Percentiles rank a stretch among this genome's conserved stretches.
phyloP scores from a whole-genome alignment of 2,329 filamentous ascomycete species.

The Ceratocystis albifundus region DNA sequence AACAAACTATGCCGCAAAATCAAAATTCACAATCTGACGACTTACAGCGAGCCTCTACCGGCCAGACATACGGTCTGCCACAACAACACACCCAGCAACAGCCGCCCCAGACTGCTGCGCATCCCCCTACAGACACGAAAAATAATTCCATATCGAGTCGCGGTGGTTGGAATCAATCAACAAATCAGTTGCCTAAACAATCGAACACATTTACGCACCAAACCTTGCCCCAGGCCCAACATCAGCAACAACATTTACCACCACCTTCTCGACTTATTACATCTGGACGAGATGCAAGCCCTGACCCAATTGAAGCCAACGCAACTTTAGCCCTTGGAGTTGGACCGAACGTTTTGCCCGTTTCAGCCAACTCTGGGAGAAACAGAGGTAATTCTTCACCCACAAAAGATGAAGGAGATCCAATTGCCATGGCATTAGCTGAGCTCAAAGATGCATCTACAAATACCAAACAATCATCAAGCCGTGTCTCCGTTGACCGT shows the following conservation, averaged over 20 bases:
- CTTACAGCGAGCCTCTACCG: conserved; percentile 9
- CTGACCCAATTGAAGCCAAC: conserved; percentile 79
- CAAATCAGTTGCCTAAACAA: conserved; percentile 25
- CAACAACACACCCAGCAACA: conserved; percentile 11
- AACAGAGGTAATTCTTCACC: conserved; percentile 27
- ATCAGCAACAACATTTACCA: conserved; percentile 5
- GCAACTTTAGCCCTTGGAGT: conserved; percentile 89
- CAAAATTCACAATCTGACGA: conserved; percentile 14
- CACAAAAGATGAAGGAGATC: conserved; percentile 52
- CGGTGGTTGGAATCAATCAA: conserved; percentile 45
- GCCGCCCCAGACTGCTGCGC: neutral
- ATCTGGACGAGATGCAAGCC: conserved; percentile 46
- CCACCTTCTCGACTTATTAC: conserved; percentile 30
- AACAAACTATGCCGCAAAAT: neutral
- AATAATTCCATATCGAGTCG: conserved; percentile 34
- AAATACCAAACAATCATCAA: conserved; percentile 59
- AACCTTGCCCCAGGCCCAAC: neutral
- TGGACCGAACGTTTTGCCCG: conserved; percentile 91
- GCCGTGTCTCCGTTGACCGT: conserved; percentile 85
- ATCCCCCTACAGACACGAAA: conserved; percentile 28
- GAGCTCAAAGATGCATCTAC: conserved; percentile 75
- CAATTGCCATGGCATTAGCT: conserved; percentile 82
- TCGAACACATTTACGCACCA: conserved; percentile 19
- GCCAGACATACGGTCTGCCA: conserved; percentile 3
- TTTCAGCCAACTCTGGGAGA: conserved; percentile 44